Evolutionary conservation across 257 asterid genomes (phyloP), one percentile per base, ranked within the genome.

Genomic region (Solanum pimpinellifolium): DNA sequence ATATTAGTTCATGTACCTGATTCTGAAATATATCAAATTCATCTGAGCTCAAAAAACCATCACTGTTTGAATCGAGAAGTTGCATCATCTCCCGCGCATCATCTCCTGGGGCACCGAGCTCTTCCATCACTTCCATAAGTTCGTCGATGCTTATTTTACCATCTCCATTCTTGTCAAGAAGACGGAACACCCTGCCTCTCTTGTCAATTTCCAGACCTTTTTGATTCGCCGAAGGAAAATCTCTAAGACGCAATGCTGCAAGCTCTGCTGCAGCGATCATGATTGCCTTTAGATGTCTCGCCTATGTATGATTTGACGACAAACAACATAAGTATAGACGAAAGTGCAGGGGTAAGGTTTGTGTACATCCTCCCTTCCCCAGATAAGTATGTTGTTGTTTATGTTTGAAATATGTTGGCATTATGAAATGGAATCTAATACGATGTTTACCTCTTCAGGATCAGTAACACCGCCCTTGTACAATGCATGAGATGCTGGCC

Each of bases 211-310:
- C 97, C 46, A 90, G 89, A 88, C 88, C 88, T 88, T 88, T 91
- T 37, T 87, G 94, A 90, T 90, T 92, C 33, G 89, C 75, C 62
- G 93, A 92, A 49, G 98, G 98, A 86, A 94, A 91, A 92, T 95
- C 98, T 89, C 92, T 90, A 62, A 96, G 93, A 59, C 98, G 98
- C 89, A 93, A 25, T 35, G 98, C 98, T 62, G 98, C 98, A 90
- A 97, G 92, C 90, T 95, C 99, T 86, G 98, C 98, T 49, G 98
- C 98, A 88, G 98, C 99, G 94, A 97, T 92, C 99, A 97, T 97
- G 81, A 97, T 95, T 56, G 95, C 96, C 94, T 97, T 97, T 56
- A 95, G 93, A 83, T 95, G 96, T 92, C 90, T 95, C 56, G 98
- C 98, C 99, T 96, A 93, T 88, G 66, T 89, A 85, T 85, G 85